Evolutionary conservation across 768 basidiomycete species (phyloP), one percentile per base, ranked within the genome.

Genomic region (Kwoniella sp.): DNA sequence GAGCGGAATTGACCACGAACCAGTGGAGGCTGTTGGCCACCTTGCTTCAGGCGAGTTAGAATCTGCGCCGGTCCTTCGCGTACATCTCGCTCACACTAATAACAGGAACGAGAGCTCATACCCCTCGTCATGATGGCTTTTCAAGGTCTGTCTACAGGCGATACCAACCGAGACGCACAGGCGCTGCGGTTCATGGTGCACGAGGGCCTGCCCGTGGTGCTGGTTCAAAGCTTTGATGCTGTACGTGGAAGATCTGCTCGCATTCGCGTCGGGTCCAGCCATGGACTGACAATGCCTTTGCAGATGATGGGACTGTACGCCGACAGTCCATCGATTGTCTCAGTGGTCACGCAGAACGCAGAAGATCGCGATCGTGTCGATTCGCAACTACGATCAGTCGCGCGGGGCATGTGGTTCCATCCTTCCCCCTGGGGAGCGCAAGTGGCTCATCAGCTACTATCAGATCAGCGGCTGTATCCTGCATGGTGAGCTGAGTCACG

Each of bases 401-500:
- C 73, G 3, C 46, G 73, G 36, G 57, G 61, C 10, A 56, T 72
- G 46, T 65, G 71, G 50, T 52, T 67, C 26, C 70, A 73, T 60
- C 73, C 74, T 12, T 67, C 71, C 2, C 67, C 72, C 26, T 69
- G 67, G 61, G 70, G 70, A 7, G 72, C 72, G 5, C 51, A 63
- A 26, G 58, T 73, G 15, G 72, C 63, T 12, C 57, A 65, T 42
- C 45, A 62, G 19, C 92, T 99, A 60, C 78, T 99, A 39, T 82
- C 83, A 52, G 82, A 85, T 66, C 69, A 79, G 11, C 80, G 80
- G 45, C 80, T 98, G 42, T 89, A 92, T 74, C 63, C 79, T 32
- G 83, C 92, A 70, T 99, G 95, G 95, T 87, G 85, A 50, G 71
- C 14, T 46, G 8, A 19, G 23, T 29, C 26, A 29, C 19, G 20